Percentiles rank a stretch among this genome's conserved stretches.
Conservation (phyloP, 805 yeast species). For the Hyphopichia homilentoma region DNA sequence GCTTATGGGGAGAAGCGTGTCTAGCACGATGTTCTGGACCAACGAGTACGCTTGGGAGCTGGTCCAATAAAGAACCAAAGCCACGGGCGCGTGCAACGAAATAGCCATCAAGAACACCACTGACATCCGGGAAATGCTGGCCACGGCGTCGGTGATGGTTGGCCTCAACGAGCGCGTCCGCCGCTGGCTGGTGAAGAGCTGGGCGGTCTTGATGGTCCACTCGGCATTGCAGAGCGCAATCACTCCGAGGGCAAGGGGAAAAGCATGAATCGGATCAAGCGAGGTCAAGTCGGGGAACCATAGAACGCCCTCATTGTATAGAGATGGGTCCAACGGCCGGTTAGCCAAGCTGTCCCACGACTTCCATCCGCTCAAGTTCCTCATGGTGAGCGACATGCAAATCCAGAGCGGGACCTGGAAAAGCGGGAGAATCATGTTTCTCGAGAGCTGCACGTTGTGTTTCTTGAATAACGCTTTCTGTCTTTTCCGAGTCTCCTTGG, state of each 20-base stretch:
- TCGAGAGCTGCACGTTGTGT: constrained; percentile 75
- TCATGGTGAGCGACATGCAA: constrained; percentile 66
- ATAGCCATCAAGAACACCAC: constrained; percentile 79
- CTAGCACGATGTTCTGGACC: constrained; percentile 69
- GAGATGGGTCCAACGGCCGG: constrained; percentile 46
- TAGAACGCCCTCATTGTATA: constrained; percentile 51
- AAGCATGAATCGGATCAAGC: constrained; percentile 56
- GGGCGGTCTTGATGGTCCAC: constrained; percentile 69
- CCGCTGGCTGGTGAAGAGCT: constrained; percentile 40
- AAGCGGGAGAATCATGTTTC: constrained; percentile 67
- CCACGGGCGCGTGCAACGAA: constrained; percentile 81
- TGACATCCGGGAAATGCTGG: constrained; percentile 70
- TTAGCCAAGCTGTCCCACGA: constrained; percentile 38
- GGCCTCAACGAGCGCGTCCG: constrained; percentile 47
- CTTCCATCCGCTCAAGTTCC: constrained; percentile 72
- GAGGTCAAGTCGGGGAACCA: constrained; percentile 61
- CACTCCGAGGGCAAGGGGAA: constrained; percentile 72
- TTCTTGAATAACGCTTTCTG: constrained; percentile 68
- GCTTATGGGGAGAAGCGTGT: constrained; percentile 57
- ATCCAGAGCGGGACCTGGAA: constrained; percentile 90
- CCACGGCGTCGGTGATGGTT: constrained; percentile 58
- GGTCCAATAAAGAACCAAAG: constrained; percentile 84
- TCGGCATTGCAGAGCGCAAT: constrained; percentile 75
- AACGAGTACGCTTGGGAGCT: constrained; percentile 78
- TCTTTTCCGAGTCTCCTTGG: constrained; percentile 74